Evolutionary conservation across 139 green algal genomes (phyloP), one percentile per base, ranked within the genome.

Genomic region (Picochlorum sp.): DNA sequence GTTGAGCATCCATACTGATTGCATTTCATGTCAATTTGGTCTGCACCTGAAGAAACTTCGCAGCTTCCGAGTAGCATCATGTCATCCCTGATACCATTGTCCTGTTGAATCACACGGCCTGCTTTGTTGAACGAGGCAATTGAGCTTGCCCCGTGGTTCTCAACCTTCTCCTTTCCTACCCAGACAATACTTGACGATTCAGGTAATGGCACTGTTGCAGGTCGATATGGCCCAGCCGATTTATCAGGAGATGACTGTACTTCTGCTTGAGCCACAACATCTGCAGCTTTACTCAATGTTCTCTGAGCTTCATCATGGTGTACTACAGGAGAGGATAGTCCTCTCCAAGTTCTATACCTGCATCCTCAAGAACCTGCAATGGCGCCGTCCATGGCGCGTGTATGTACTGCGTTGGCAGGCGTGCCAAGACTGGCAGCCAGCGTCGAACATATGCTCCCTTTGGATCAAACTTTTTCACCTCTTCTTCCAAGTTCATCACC

Each of bases 401-500:
- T 23, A 93, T 87, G 51, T 71, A 88, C 30, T 83, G 72, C 28
- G 62, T 67, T 11, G 88, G 87, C 72, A 97, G 62, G 10, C 84
- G 78, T 0, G 79, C 76, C 55, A 95, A 81, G 49, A 81, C 81
- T 3, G 91, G 90, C 62, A 97, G 61, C 91, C 91, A 97, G 50
- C 82, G 72, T 18, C 90, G 81, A 52, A 96, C 83, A 68, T 93
- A 97, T 54, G 88, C 67, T 45, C 91, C 91, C 26, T 92, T 75
- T 3, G 88, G 86, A 73, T 97, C 91, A 56, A 81, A 87, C 4
- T 56, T 61, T 49, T 61, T 51, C 26, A 63, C 61, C 74, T 95
- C 85, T 32, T 37, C 50, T 45, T 77, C 67, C 32, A 88, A 58
- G 66, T 95, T 77, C 11, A 95, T 78, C 70, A 95, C 85, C 73